Percentiles rank a stretch among this genome's conserved stretches.
Evolutionary conservation across 2,329 filamentous ascomycete species (phyloP).

Genomic region (Phyllosticta capitalensis): DNA sequence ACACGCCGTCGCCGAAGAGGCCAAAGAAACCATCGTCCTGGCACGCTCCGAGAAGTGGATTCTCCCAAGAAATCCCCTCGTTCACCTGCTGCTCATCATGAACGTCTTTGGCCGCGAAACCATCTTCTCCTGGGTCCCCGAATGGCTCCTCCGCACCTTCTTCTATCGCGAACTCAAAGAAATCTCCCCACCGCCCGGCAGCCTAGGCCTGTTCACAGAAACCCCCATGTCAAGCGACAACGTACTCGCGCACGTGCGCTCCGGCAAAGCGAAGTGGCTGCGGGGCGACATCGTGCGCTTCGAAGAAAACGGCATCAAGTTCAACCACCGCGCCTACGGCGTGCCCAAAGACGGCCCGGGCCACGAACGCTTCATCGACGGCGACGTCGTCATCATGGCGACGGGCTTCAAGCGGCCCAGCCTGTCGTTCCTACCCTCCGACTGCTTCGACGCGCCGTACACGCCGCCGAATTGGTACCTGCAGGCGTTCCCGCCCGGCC

Average conservation of each 20-base stretch:
- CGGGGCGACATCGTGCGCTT: slow-evolving; percentile 68
- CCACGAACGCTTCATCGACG: slow-evolving; percentile 53
- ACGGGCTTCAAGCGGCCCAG: slow-evolving; percentile 71
- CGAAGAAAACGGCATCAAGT: slow-evolving; percentile 52
- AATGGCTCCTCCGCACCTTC: slow-evolving; percentile 62
- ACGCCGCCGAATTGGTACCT: slow-evolving; percentile 79
- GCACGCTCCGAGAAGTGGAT: slow-evolving; percentile 80
- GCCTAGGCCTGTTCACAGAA: slow-evolving; percentile 68
- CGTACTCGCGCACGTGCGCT: slow-evolving; percentile 64
- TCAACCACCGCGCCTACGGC: slow-evolving; percentile 62
- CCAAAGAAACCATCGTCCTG: slow-evolving; percentile 60
- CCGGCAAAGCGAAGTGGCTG: slow-evolving; percentile 66
- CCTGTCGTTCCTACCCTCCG: slow-evolving; percentile 62
- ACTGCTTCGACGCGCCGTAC: slow-evolving; percentile 66
- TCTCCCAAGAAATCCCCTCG: slow-evolving; percentile 67
- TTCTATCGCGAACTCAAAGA: slow-evolving; percentile 77
- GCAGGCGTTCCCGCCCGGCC: slow-evolving; percentile 69
- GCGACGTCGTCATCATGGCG: slow-evolving; percentile 72
- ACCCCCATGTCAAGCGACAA: slow-evolving; percentile 85
- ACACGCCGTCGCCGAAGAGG: slow-evolving; percentile 59
- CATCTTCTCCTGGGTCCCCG: slow-evolving; percentile 65
- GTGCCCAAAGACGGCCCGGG: slow-evolving; percentile 71
- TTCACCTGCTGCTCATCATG: slow-evolving; percentile 63
- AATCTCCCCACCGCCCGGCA: slow-evolving; percentile 48
- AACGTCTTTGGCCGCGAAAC: slow-evolving; percentile 77